Base-by-base conservation (phyloP, 257 asterid species). In the Scutellaria baicalensis region DNA sequence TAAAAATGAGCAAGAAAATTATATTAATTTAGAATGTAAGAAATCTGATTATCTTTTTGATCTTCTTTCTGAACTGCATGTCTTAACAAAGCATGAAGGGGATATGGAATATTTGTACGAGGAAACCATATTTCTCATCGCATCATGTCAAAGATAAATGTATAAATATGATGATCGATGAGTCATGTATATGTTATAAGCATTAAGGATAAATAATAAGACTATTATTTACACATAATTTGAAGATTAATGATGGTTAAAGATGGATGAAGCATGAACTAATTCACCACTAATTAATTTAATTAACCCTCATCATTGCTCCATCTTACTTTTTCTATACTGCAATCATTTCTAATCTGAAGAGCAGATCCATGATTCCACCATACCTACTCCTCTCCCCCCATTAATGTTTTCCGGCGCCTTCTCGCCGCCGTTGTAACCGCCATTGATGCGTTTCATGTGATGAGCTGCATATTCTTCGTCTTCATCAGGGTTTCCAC, bases 291-390 rank as follows among this genome's bases (percentile, higher is more conserved):
- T 71, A 65, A 11, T 4, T 36, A 18, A 12, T 42, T 6, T 21
- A 7, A 63, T 59, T 70, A 80, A 68, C 69, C 69, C 48, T 64
- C 78, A 81, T 77, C 72, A 76, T 71, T 43, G 77, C 74, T 6
- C 62, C 69, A 36, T 23, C 77, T 63, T 10, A 45, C 60, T 68
- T 81, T 78, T 81, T 78, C 81, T 66, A 31, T 23, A 42, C 51
- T 58, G 55, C 64, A 79, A 86, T 85, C 78, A 84, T 85, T 81
- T 76, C 83, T 77, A 78, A 23, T 87, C 91, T 70, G 89, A 85
- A 73, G 86, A 87, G 84, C 80, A 70, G 75, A 87, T 71, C 93
- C 95, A 88, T 48, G 88, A 80, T 72, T 88, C 96, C 82, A 78
- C 75, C 88, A 71, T 83, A 78, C 89, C 94, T 83, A 72, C 88